Evolutionary conservation across 2,329 filamentous ascomycete species (phyloP).

Genomic region (Alternaria panax): DNA sequence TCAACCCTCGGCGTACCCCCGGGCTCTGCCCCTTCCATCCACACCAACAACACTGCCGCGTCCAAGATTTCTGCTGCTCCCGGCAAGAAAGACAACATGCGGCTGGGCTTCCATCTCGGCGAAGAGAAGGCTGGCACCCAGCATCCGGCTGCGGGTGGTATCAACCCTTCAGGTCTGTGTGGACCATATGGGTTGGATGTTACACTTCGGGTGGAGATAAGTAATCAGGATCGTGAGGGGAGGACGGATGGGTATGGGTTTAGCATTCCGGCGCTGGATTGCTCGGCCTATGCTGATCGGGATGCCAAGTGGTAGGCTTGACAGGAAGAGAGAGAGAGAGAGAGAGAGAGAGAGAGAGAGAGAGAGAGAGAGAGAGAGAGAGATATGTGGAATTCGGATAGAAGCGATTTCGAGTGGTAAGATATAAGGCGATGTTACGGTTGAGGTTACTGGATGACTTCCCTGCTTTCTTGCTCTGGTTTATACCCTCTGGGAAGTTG

Average conservation of each 20-base stretch:
- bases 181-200: conserved; percentile 57
- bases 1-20: conserved; percentile 22
- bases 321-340: neutral
- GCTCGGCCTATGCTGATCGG: conserved; percentile 7
- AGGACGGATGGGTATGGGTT: conserved; percentile 60
- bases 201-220: conserved; percentile 58
- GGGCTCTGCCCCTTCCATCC: conserved; percentile 27
- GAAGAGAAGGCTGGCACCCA: conserved; percentile 79
- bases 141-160: conserved; percentile 72
- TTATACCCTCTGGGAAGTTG: conserved; percentile 7
- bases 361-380: neutral
- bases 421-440: neutral
- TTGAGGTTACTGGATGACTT: neutral
- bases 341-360: neutral
- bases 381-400: neutral
- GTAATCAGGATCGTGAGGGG: conserved; percentile 53
- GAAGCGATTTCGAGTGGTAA: neutral
- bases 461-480: neutral
- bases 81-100: conserved; percentile 63
- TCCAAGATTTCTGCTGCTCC: conserved; percentile 36
- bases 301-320: conserved; percentile 25
- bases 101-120: conserved; percentile 75
- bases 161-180: conserved; percentile 52
- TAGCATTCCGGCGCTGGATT: conserved; percentile 54
- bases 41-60: conserved; percentile 38